Percentiles rank a stretch among this genome's conserved stretches.
Evolutionary conservation across 1,139 yeast genomes (phyloP).

Genomic region (Kodamaea anthophila): DNA sequence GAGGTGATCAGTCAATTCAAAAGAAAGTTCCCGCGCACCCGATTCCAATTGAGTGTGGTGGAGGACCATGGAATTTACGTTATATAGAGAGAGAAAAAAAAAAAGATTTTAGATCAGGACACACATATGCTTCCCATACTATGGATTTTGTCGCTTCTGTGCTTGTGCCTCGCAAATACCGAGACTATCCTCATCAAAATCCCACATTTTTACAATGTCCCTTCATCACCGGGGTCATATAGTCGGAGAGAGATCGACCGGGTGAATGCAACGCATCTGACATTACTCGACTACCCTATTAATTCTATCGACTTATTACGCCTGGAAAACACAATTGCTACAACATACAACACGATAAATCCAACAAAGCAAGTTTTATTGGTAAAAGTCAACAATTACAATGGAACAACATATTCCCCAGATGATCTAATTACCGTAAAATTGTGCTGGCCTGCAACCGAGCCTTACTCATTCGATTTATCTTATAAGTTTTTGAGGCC

Average conservation of each 20-base stretch:
- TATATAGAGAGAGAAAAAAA: slow-evolving; percentile 1
- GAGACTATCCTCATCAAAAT: slow-evolving; percentile 29
- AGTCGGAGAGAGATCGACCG: slow-evolving; percentile 1
- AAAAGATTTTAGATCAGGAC: too few species aligned
- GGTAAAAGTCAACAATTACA: slow-evolving; percentile 31
- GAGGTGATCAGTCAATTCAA: too few species aligned
- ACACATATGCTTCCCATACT: slow-evolving; percentile 1
- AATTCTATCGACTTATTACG: slow-evolving; percentile 6
- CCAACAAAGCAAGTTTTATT: slow-evolving; percentile 17
- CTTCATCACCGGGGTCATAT: slow-evolving; percentile 13
- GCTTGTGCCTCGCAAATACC: slow-evolving; percentile 26
- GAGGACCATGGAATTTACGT: slow-evolving; percentile 5
- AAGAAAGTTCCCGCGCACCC: slow-evolving; percentile 10
- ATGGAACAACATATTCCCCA: slow-evolving; percentile 20
- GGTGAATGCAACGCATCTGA: slow-evolving; percentile 21
- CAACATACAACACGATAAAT: slow-evolving; percentile 14
- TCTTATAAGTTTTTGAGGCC: slow-evolving; percentile 9
- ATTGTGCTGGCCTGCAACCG: slow-evolving; percentile 42
- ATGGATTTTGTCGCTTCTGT: slow-evolving; percentile 1
- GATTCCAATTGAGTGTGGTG: slow-evolving; percentile 6
- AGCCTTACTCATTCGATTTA: slow-evolving; percentile 24
- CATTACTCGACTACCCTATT: slow-evolving; percentile 29
- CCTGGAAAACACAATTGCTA: slow-evolving; percentile 5
- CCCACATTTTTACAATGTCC: slow-evolving; percentile 34
- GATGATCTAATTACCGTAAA: slow-evolving; percentile 32